phyloP scores from a whole-genome alignment of 208 protist genomes.

The Perkinsela sp. region DNA sequence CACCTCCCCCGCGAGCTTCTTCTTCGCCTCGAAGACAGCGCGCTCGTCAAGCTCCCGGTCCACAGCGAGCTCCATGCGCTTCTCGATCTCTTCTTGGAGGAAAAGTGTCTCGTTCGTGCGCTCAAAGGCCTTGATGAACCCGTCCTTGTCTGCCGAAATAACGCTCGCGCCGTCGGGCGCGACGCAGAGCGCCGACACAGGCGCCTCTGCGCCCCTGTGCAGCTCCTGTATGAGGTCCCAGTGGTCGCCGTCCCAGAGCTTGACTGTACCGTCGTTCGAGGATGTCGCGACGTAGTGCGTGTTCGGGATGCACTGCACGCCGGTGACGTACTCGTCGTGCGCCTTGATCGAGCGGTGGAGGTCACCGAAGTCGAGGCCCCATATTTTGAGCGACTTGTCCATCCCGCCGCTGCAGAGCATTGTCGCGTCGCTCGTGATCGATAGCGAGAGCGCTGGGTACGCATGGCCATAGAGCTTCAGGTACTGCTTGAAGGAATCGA shows the following conservation, averaged over 20 bases:
- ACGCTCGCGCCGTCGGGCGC: conserved; percentile 41
- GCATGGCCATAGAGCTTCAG: conserved; percentile 94
- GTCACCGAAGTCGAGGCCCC: conserved; percentile 86
- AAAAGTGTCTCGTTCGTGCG: conserved; percentile 62
- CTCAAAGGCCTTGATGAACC: conserved; percentile 36
- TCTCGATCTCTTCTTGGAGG: conserved; percentile 51
- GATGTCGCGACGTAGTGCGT: conserved; percentile 92
- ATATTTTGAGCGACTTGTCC: conserved; percentile 96
- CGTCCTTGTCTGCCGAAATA: conserved; percentile 30
- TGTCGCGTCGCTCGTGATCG: conserved; percentile 68
- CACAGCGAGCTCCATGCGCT: conserved; percentile 44
- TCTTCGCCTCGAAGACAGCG: conserved; percentile 15
- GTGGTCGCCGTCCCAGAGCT: conserved; percentile 94
- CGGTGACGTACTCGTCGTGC: conserved; percentile 83
- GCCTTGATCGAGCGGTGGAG: conserved; percentile 88
- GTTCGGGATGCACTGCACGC: conserved; percentile 69
- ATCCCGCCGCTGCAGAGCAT: conserved; percentile 80
- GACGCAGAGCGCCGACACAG: conserved; percentile 25
- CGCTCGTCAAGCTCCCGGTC: conserved; percentile 39
- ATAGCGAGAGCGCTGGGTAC: conserved; percentile 71
- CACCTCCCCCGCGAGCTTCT: background rate
- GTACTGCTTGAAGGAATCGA: conserved; percentile 85
- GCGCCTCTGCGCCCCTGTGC: conserved; percentile 33
- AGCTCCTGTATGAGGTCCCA: conserved; percentile 52
- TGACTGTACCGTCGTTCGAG: conserved; percentile 73